Base-by-base conservation (phyloP, 2,329 filamentous ascomycete genomes). In the Ceratocystis papillata region DNA sequence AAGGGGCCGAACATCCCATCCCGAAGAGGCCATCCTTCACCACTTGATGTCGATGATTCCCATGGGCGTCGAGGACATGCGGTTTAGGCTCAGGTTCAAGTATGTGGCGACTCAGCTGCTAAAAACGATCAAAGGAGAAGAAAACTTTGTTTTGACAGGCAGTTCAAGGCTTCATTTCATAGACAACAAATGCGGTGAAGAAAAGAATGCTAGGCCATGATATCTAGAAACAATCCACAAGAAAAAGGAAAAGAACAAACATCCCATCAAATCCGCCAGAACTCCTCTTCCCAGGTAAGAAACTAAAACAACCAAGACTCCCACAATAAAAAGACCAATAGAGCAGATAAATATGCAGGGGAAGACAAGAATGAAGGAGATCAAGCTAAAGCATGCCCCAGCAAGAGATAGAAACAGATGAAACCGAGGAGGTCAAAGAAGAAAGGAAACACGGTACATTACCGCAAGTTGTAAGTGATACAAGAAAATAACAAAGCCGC, bases 401-500 rank as follows among this genome's bases (percentile, higher is more conserved):
- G 22, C 3, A 12, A 53, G 25, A 25, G 48, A 53, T 25, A 53
- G 48, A 22, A 53, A 53, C 48, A 53, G 15, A 25, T 15, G 48
- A 53, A 12, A 10, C 22, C 48, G 20, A 53, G 22, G 48, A 53
- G 48, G 48, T 8, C 25, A 15, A 15, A 12, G 20, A 53, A 53
- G n/a, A n/a, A 30, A 45, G 28, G 7, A 22, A 28, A 53, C 15
- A 53, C 37, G 37, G 37, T 12, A 15, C 8, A 15, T 41, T 41
- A 22, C 25, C 62, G 25, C 8, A 5, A 28, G 22, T 22, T 37
- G 55, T 59, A 59, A 59, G 28, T 37, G 28, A 59, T 59, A 37
- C 55, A 59, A 37, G 46, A 53, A 25, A 53, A 53, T 25, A 50
- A 12, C 57, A 37, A 44, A 61, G 25, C 33, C 55, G 55, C 55